Evolutionary conservation across 1,139 yeast species (phyloP).

Genomic region (Protomyces gravidus): DNA sequence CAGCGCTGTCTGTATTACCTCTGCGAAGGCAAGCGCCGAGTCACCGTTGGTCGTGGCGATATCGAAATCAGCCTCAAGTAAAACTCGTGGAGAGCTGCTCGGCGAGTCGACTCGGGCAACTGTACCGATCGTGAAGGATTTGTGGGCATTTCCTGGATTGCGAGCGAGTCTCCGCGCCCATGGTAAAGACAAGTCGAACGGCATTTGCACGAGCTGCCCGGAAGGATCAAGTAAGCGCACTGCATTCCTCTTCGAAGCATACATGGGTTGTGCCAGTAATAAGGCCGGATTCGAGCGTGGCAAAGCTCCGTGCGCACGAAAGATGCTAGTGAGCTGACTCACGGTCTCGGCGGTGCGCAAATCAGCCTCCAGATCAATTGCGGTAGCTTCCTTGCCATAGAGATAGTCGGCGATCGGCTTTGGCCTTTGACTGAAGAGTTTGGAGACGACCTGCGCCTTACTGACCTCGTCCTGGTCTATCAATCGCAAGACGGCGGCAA

Average conservation of each 20-base stretch:
- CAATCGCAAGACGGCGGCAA: conserved; percentile 1
- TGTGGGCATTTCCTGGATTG: conserved; percentile 46
- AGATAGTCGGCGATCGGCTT: conserved; percentile 86
- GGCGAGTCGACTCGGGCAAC: conserved; percentile 63
- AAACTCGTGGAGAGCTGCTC: conserved; percentile 66
- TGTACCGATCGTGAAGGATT: conserved; percentile 60
- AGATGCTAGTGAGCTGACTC: conserved; percentile 55
- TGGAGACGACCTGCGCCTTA: conserved; percentile 76
- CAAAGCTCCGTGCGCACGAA: conserved; percentile 79
- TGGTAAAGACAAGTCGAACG: conserved; percentile 84
- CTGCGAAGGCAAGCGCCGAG: neutral
- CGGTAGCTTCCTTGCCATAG: conserved; percentile 78
- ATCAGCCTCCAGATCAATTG: conserved; percentile 76
- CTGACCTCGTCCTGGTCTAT: conserved; percentile 78
- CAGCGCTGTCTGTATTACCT: neutral
- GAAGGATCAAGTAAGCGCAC: conserved; percentile 75
- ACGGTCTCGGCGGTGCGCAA: conserved; percentile 30
- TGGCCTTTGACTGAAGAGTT: conserved; percentile 60
- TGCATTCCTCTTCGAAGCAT: conserved; percentile 52
- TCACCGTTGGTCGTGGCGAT: conserved; percentile 59
- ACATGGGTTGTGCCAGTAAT: conserved; percentile 77
- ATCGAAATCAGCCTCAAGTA: conserved; percentile 81
- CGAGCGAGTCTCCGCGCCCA: conserved; percentile 79
- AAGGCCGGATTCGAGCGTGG: conserved; percentile 53
- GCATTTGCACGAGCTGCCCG: conserved; percentile 81